Evolutionary conservation across 176 grass and related monocot species (phyloP).

Genomic region (Ensete glaucum): DNA sequence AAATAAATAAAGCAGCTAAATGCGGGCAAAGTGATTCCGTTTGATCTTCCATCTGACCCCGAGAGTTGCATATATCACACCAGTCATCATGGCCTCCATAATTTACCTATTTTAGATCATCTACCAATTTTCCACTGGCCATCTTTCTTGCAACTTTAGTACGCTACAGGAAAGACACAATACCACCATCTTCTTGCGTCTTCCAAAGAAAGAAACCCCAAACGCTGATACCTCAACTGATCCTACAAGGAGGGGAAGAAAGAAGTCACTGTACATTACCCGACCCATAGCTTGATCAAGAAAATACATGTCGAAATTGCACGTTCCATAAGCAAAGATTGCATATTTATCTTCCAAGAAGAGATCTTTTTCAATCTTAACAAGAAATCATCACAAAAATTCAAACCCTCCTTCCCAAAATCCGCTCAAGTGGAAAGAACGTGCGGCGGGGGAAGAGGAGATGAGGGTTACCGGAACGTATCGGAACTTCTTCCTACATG

Average conservation of each 20-base stretch:
- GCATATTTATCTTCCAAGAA: not conserved
- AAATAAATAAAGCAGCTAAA: no score
- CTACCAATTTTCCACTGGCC: no score
- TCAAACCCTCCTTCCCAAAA: not conserved
- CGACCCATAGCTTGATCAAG: no score
- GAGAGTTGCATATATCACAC: no score
- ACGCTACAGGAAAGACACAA: not conserved
- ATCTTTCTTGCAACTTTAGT: no score
- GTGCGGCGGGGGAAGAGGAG: no score
- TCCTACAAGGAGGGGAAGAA: not conserved
- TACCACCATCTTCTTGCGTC: not conserved
- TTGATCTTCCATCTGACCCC: no score
- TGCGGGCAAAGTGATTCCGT: no score
- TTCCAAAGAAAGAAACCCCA: not conserved
- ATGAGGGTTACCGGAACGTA: conserved; percentile 18
- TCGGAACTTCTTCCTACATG: conserved; percentile 14
- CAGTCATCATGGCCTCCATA: no score
- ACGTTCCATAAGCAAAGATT: not conserved
- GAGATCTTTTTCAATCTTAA: not conserved
- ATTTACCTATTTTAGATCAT: no score
- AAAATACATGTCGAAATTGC: not conserved
- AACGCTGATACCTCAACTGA: no score
- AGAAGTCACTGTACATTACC: not conserved
- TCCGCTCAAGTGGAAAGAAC: not conserved
- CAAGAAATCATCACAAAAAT: not conserved